Evolutionary conservation across 192 early-diverging fungal species (phyloP), one percentile per base, ranked within the genome.

Genomic region (Entomortierella chlamydospora): DNA sequence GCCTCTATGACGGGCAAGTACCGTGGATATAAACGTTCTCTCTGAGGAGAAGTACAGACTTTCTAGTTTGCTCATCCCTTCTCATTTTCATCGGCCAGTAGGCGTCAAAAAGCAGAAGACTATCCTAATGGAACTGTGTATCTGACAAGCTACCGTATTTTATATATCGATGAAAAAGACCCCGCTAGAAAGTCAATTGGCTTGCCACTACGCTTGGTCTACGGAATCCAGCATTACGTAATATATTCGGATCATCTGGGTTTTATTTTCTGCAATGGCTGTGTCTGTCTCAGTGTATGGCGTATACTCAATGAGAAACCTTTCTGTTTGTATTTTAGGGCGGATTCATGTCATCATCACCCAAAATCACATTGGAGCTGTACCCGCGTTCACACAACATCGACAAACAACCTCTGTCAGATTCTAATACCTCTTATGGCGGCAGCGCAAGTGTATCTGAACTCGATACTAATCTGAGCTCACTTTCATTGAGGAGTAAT

Each of bases 111-210:
- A 59, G 61, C 87, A 42, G 82, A 86, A 30, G 84, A 90, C 42
- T 90, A 90, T 70, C 90, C 93, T 68, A 87, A 86, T 62, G 95
- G 95, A 7, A 88, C 89, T 0, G 85, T 89, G 22, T 95, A 94
- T 61, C 70, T 93, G 51, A 95, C 95, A 10, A 84, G 81, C 4
- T 89, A 91, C 62, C 86, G 94, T 28, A 74, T 97, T 31, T 76
- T 96, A n/a, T 97, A 95, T 82, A 89, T 97, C 18, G 91, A 95
- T 74, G 81, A 83, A 49, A 82, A 85, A 34, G 64, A 80, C 12
- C 88, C 92, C 2, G 77, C 69, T 6, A 73, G 83, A 41, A 64
- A 88, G 28, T 93, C 92, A 9, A 82, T 90, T 9, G 86, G 83
- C 20, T 53, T 91, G 28, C 71, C 83, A 33, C 56, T 93, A 29